A percentile compares a stretch with the other conserved stretches of the same genome.
These are phyloP conservation scores for Waltiozyma sp. DNA, from an alignment of 1,139 yeast species.

Conservation along the genomic window DNA sequence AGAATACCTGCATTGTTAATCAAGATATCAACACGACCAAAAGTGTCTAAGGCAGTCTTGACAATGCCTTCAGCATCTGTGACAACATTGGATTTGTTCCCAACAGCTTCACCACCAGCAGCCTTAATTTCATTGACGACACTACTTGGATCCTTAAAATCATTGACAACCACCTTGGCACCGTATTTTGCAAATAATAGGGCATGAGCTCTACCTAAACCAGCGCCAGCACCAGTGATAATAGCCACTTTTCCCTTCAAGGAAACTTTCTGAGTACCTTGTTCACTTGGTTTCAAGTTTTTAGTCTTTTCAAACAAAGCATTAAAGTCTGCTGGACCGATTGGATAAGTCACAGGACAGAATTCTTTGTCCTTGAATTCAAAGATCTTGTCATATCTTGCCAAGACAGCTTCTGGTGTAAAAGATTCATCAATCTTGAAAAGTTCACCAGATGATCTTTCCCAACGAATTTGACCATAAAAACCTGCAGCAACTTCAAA, in stretches of 20 bases:
- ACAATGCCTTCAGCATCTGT: constrained; percentile 67
- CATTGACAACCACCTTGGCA: constrained; percentile 92
- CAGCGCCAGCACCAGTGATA: constrained; percentile 94
- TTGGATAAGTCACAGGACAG: constrained; percentile 55
- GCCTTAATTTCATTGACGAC: constrained; percentile 70
- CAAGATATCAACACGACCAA: constrained; percentile 78
- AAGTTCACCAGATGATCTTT: constrained; percentile 77
- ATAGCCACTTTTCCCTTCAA: constrained; percentile 79
- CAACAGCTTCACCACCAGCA: constrained; percentile 77
- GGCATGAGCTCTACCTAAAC: constrained; percentile 90
- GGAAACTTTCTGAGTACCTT: constrained; percentile 42
- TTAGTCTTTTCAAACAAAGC: constrained; percentile 43
- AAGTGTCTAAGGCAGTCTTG: constrained; percentile 63
- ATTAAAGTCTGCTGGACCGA: constrained; percentile 46
- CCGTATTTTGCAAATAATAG: constrained; percentile 78
- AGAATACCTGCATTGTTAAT: constrained; percentile 92
- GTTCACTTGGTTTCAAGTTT: constrained; percentile 39
- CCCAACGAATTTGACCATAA: constrained; percentile 90
- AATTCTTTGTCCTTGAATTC: constrained; percentile 52
- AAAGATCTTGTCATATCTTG: constrained; percentile 52
- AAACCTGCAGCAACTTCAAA: constrained; percentile 95
- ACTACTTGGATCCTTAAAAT: constrained; percentile 62
- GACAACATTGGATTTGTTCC: constrained; percentile 74
- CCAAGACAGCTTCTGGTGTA: constrained; percentile 78
- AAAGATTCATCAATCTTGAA: constrained; percentile 71